Conservation (phyloP, 2,329 filamentous ascomycete species). For the Colletotrichum melonis region DNA sequence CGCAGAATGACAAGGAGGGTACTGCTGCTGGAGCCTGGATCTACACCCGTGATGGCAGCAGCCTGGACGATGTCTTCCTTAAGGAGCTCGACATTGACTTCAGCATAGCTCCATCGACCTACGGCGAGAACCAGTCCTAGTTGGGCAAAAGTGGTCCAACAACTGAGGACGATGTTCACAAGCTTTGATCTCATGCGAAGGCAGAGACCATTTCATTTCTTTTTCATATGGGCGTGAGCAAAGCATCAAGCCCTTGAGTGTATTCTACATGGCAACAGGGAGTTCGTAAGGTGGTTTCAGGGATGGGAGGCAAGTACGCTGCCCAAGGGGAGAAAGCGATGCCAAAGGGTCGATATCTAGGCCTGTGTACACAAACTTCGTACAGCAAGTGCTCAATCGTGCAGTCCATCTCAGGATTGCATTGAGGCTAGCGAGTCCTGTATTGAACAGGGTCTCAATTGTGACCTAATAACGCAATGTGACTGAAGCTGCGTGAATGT, state of each 20-base stretch:
- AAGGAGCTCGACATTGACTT: slow-evolving; percentile 81
- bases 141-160: background rate
- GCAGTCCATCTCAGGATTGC: background rate
- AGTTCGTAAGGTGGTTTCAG: slow-evolving; percentile 22
- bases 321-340: background rate
- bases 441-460: background rate
- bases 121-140: slow-evolving; percentile 35
- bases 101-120: slow-evolving; percentile 40
- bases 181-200: too few species aligned
- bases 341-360: background rate
- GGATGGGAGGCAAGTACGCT: background rate
- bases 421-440: background rate
- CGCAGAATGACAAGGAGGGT: slow-evolving; percentile 83
- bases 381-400: slow-evolving; percentile 11
- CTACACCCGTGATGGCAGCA: slow-evolving; percentile 85
- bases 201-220: background rate
- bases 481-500: background rate
- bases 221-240: background rate
- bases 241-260: background rate
- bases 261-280: slow-evolving; percentile 31
- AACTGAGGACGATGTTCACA: background rate
- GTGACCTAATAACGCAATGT: background rate
- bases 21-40: slow-evolving; percentile 83
- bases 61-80: slow-evolving; percentile 77
- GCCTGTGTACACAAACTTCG: slow-evolving; percentile 13